Percentiles rank a stretch among this genome's conserved stretches.
These are phyloP conservation scores for Karstenula rhodostoma DNA, from an alignment of 2,329 filamentous ascomycete genomes.

Conservation along the genomic window DNA sequence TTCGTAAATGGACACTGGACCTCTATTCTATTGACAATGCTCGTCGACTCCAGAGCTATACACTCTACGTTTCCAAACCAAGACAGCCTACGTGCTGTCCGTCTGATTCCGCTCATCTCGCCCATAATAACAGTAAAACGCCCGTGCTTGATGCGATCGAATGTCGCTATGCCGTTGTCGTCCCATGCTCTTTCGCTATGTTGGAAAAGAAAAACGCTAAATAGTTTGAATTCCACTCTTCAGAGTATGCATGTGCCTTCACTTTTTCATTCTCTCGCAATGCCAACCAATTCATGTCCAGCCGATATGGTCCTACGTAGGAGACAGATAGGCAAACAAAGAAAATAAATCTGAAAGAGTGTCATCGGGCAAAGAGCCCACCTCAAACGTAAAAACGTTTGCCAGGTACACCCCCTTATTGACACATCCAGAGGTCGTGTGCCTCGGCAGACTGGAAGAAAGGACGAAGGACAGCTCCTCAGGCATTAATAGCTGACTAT, in stretches of 20 bases:
- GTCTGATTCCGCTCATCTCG: neutral
- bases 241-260: neutral
- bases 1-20: neutral
- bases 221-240: neutral
- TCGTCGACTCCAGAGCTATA: neutral
- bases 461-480: neutral
- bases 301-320: neutral
- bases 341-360: slow-evolving; percentile 9
- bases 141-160: slow-evolving; percentile 3
- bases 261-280: slow-evolving; percentile 3
- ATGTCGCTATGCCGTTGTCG: neutral
- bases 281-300: slow-evolving; percentile 1
- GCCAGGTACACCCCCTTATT: neutral
- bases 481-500: slow-evolving; percentile 9
- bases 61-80: neutral
- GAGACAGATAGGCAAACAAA: slow-evolving; percentile 5
- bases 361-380: neutral
- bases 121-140: neutral
- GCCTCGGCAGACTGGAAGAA: neutral
- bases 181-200: neutral
- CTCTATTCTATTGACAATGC: neutral
- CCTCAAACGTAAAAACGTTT: slow-evolving; percentile 5
- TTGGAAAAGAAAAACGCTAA: neutral
- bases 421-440: neutral
- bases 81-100: neutral